Evolutionary conservation across 805 yeast species (phyloP), one percentile per base, ranked within the genome.

Genomic region (Zygosaccharomyces gambellarensis): DNA sequence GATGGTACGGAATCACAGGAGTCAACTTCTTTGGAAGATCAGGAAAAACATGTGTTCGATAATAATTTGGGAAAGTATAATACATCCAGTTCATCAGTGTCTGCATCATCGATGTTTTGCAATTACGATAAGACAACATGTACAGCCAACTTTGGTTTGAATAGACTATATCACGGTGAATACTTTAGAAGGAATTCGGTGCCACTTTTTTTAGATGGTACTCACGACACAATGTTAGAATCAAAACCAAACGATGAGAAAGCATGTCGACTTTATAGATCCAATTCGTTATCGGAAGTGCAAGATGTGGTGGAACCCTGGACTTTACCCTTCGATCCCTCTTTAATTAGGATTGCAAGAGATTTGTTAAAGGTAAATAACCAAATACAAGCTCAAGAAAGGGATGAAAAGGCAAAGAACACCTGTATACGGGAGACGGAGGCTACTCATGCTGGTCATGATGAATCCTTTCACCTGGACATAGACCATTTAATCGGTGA

Each of bases 301-400:
- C 61, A 60, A 36, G 61, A 61, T 32, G 54, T 54, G 1, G 45
- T 61, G 5, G 65, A 62, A 23, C 31, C 48, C 10, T 66, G 70
- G 70, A 41, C 39, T 1, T 39, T 61, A 28, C 69, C 70, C 4
- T 65, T 64, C 47, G 69, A 65, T 43, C 60, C 67, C 1, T 64
- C 70, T 3, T 47, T 60, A 11, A 56, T 61, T 2, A 60, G 47
- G 44, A 50, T 64, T 48, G 70, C 70, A 9, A 56, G 66, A 45
- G 63, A 64, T 48, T 44, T 63, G n/a, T 45, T 58, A 11, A 46
- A 36, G 5, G 46, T 61, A 31, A 58, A 59, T 23, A 41, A 50
- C 23, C 50, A 51, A 30, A 25, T 59, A 17, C 49, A 47, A 12
- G 34, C 47, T 22, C 51, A 52, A 8, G 48, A 53, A 32, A 44